Percentiles rank a stretch among this genome's conserved stretches.
Evolutionary conservation across 495 filamentous ascomycete species (phyloP).

Genomic region (Endocarpon pusillum): DNA sequence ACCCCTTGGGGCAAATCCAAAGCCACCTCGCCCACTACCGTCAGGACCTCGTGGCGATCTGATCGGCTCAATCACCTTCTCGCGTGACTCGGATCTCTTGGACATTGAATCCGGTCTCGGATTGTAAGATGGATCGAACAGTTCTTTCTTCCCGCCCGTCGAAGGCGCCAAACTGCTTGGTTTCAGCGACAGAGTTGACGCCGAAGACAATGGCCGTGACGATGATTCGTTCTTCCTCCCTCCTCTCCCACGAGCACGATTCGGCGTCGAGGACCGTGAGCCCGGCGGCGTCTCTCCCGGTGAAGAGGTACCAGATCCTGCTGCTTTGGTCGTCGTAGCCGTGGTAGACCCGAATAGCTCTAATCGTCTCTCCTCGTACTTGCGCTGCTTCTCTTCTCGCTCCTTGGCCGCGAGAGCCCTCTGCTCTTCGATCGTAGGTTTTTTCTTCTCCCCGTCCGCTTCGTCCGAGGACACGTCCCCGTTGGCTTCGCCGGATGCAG

Average conservation of each 20-base stretch:
- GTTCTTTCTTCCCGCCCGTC: slow-evolving; percentile 27
- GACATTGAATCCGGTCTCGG: slow-evolving; percentile 37
- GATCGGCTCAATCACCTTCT: slow-evolving; percentile 37
- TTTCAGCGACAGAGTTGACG: slow-evolving; percentile 11
- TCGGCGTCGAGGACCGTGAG: slow-evolving; percentile 23
- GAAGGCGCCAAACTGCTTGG: slow-evolving; percentile 29
- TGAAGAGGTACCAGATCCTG: slow-evolving; percentile 36
- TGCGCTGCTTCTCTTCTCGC: slow-evolving; percentile 71
- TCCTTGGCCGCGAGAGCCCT: slow-evolving; percentile 55
- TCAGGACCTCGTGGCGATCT: slow-evolving; percentile 62
- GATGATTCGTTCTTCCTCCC: slow-evolving; percentile 24
- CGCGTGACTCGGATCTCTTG: slow-evolving; percentile 25
- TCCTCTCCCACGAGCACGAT: slow-evolving; percentile 6
- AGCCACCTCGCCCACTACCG: slow-evolving; percentile 54
- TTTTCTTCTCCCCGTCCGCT: slow-evolving; percentile 33
- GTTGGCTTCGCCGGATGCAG: slow-evolving; percentile 38
- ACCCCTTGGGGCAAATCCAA: slow-evolving; percentile 44
- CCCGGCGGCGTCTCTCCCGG: slow-evolving; percentile 48
- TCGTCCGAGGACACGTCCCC: slow-evolving; percentile 56
- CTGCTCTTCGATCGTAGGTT: slow-evolving; percentile 48
- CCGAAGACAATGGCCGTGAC: slow-evolving; percentile 10
- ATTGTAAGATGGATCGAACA: slow-evolving; percentile 61
- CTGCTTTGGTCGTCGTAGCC: slow-evolving; percentile 6
- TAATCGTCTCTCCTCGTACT: slow-evolving; percentile 71
- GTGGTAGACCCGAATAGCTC: slow-evolving; percentile 55